These are phyloP conservation scores for Astrothelium subdiscretum DNA, from an alignment of 495 filamentous ascomycete species.

Conservation along the genomic window DNA sequence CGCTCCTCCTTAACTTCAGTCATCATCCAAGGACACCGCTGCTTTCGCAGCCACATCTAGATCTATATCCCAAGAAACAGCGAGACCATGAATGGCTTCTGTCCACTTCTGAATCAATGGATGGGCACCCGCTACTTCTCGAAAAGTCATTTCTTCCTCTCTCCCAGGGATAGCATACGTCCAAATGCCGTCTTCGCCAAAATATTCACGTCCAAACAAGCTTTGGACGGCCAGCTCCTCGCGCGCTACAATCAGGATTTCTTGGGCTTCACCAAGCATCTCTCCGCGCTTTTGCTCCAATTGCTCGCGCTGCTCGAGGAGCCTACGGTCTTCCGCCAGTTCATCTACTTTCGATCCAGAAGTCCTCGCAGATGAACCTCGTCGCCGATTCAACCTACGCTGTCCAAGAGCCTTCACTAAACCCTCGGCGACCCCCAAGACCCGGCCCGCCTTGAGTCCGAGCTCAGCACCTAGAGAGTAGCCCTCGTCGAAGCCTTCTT, in stretches of 20 bases:
- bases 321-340: slow-evolving; percentile 7
- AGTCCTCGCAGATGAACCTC: slow-evolving; percentile 12
- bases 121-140: slow-evolving; percentile 46
- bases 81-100: slow-evolving; percentile 31
- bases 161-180: slow-evolving; percentile 40
- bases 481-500: slow-evolving; percentile 81
- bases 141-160: slow-evolving; percentile 33
- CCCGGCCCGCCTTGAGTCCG: slow-evolving; percentile 56
- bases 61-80: slow-evolving; percentile 29
- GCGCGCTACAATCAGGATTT: slow-evolving; percentile 41
- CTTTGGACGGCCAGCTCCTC: slow-evolving; percentile 48
- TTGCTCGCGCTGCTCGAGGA: slow-evolving; percentile 11
- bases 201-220: slow-evolving; percentile 53
- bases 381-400: slow-evolving; percentile 21
- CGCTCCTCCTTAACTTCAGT: no score
- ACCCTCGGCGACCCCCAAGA: slow-evolving; percentile 63
- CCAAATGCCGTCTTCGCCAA: slow-evolving; percentile 51
- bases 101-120: slow-evolving; percentile 49
- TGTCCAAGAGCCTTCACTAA: slow-evolving; percentile 28
- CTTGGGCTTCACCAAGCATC: slow-evolving; percentile 14
- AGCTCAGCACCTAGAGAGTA: slow-evolving; percentile 68
- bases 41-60: slow-evolving; percentile 7
- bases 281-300: slow-evolving; percentile 18
- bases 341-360: background rate
- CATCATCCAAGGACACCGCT: background rate